These are phyloP conservation scores for Penicillium corylophilum DNA, from an alignment of 2,329 filamentous ascomycete genomes.

Conservation along the genomic window DNA sequence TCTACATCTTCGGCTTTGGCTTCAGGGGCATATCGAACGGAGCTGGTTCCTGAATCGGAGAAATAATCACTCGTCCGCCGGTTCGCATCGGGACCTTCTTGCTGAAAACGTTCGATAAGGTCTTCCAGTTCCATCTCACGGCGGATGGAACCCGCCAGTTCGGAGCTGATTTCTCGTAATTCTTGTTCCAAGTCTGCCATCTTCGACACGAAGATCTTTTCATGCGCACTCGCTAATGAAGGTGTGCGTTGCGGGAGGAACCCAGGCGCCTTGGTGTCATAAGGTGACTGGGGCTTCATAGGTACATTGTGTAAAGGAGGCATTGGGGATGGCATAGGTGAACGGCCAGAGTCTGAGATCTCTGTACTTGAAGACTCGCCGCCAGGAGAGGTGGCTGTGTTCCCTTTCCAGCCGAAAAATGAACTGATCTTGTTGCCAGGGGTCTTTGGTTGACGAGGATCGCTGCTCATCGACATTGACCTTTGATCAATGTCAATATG, in stretches of 20 bases:
- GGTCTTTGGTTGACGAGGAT: constrained; percentile 49
- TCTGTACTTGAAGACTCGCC: constrained; percentile 61
- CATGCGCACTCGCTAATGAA: constrained; percentile 45
- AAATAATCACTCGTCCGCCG: constrained; percentile 95
- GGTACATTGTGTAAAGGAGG: constrained; percentile 36
- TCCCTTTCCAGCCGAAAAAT: constrained; percentile 65
- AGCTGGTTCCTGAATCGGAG: constrained; percentile 90
- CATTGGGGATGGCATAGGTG: constrained; percentile 58
- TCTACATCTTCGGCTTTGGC: constrained; percentile 68
- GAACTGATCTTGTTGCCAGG: constrained; percentile 60
- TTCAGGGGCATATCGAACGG: constrained; percentile 70
- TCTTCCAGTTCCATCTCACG: constrained; percentile 97
- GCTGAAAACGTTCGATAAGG: constrained; percentile 80
- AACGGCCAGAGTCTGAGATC: constrained; percentile 61
- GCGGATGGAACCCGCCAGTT: constrained; percentile 88
- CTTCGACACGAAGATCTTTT: constrained; percentile 53
- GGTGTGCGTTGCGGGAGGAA: constrained; percentile 37
- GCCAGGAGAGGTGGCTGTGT: constrained; percentile 50
- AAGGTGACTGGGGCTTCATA: constrained; percentile 45
- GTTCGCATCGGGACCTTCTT: constrained; percentile 63
- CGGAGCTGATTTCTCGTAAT: constrained; percentile 85
- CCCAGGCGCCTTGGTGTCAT: constrained; percentile 54
- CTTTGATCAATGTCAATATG: constrained; percentile 43
- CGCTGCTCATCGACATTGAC: constrained; percentile 34
- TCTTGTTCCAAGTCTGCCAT: constrained; percentile 92